Percentiles rank a stretch among this genome's conserved stretches.
These are phyloP conservation scores for Fusarium paranaense DNA, from an alignment of 2,329 filamentous ascomycete genomes.

Conservation along the genomic window DNA sequence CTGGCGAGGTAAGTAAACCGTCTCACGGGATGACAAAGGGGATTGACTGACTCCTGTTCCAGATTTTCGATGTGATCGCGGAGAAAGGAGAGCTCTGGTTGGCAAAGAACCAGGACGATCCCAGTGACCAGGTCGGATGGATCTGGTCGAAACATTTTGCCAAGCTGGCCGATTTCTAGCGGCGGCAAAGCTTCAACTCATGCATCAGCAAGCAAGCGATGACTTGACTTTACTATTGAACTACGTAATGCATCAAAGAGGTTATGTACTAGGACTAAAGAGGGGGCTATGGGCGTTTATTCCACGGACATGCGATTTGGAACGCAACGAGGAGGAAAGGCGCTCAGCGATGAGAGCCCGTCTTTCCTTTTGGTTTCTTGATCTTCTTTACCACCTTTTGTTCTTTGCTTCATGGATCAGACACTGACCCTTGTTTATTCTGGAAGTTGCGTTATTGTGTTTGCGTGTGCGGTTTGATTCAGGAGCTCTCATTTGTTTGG, in stretches of 20 bases:
- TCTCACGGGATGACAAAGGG: too few species aligned
- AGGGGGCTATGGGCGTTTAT: slow-evolving; percentile 41
- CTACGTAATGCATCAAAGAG: slow-evolving; percentile 40
- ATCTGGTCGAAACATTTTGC: slow-evolving; percentile 99
- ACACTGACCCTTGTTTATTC: slow-evolving; percentile 23
- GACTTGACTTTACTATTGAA: slow-evolving; percentile 29
- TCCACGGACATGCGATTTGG: slow-evolving; percentile 34
- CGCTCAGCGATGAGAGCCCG: slow-evolving; percentile 20
- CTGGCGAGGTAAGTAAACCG: slow-evolving; percentile 78
- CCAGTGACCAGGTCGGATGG: slow-evolving; percentile 84
- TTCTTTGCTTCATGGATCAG: slow-evolving; percentile 10
- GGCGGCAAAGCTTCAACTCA: slow-evolving; percentile 12
- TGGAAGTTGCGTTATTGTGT: slow-evolving; percentile 22
- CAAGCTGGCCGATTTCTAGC: slow-evolving; percentile 66
- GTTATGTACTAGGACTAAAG: slow-evolving; percentile 40
- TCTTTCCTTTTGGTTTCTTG: slow-evolving; percentile 27
- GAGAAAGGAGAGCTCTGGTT: slow-evolving; percentile 99
- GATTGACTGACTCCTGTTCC: slow-evolving; percentile 6
- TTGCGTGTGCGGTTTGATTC: slow-evolving; percentile 27
- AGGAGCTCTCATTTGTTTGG: slow-evolving; percentile 35
- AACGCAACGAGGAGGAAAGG: slow-evolving; percentile 32
- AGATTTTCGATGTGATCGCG: slow-evolving; percentile 91
- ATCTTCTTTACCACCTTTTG: slow-evolving; percentile 25
- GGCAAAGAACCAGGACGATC: slow-evolving; percentile 95
- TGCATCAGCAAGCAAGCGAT: slow-evolving; percentile 24